Conservation (phyloP, 169 alveolate genomes). For the Blepharisma undulans region DNA sequence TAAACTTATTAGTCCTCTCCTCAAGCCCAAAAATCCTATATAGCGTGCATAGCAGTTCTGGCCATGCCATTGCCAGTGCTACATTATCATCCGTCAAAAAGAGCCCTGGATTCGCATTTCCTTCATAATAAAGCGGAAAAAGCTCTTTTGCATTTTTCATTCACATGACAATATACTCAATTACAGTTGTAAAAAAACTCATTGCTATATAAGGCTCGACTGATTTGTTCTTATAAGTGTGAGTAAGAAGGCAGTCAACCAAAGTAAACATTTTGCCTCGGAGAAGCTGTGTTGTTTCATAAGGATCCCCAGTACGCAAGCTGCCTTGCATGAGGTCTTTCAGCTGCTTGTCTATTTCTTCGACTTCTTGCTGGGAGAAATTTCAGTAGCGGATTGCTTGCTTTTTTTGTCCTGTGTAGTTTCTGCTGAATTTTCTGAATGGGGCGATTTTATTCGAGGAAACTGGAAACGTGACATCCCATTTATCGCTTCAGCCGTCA, state of each 20-base stretch:
- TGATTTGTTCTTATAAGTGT: constrained; percentile 28
- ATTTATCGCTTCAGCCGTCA: constrained; percentile 36
- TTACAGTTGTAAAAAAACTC: constrained; percentile 44
- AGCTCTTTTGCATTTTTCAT: constrained; percentile 47
- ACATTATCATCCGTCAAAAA: constrained; percentile 44
- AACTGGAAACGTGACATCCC: neutral
- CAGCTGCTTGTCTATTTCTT: constrained; percentile 21
- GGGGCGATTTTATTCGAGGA: constrained; percentile 25
- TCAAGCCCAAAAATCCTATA: constrained; percentile 54
- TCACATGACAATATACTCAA: constrained; percentile 48
- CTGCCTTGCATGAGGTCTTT: neutral
- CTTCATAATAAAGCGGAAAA: constrained; percentile 38
- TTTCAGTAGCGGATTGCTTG: constrained; percentile 53
- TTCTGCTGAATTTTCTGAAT: constrained; percentile 22
- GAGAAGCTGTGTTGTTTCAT: constrained; percentile 45
- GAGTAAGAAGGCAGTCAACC: constrained; percentile 57
- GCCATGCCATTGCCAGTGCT: constrained; percentile 53
- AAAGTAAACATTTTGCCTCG: constrained; percentile 61
- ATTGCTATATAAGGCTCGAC: constrained; percentile 43
- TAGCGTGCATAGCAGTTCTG: constrained; percentile 50
- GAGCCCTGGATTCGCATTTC: constrained; percentile 38
- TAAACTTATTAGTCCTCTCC: constrained; percentile 34
- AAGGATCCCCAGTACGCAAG: constrained; percentile 41
- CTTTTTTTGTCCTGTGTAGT: constrained; percentile 63
- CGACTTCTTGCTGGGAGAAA: constrained; percentile 19